These are phyloP conservation scores for Daldinia decipiens DNA, from an alignment of 495 filamentous ascomycete species.

Conservation along the genomic window DNA sequence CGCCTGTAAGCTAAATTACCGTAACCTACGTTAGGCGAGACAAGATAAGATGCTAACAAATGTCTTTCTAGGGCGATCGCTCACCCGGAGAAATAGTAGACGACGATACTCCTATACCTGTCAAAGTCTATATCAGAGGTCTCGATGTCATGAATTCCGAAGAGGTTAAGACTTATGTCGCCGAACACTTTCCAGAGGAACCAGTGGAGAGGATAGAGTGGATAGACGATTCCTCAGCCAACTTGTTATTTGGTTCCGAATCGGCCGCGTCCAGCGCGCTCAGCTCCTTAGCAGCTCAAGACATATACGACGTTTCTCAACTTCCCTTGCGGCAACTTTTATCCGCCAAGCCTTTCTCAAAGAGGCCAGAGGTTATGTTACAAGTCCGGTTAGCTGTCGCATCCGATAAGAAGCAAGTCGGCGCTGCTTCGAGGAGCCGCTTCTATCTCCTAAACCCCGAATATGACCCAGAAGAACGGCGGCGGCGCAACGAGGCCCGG, in stretches of 20 bases:
- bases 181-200: constrained; percentile 67
- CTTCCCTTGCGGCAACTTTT: constrained; percentile 61
- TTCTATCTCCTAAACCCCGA: constrained; percentile 93
- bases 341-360: constrained; percentile 68
- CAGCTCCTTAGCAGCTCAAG: constrained; percentile 63
- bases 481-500: constrained; percentile 60
- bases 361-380: constrained; percentile 74
- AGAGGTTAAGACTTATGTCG: constrained; percentile 76
- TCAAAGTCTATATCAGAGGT: constrained; percentile 84
- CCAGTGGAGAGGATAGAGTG: constrained; percentile 77
- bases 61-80: constrained; percentile 50
- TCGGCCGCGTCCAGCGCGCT: constrained; percentile 74
- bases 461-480: constrained; percentile 81
- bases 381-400: constrained; percentile 76
- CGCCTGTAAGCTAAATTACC: constrained; percentile 30
- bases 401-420: constrained; percentile 80
- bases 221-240: constrained; percentile 94
- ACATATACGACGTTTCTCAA: constrained; percentile 58
- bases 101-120: constrained; percentile 53
- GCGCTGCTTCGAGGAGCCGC: constrained; percentile 80
- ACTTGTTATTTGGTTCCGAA: constrained; percentile 79
- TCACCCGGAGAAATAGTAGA: constrained; percentile 47
- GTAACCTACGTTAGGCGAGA: constrained; percentile 2
- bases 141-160: constrained; percentile 82
- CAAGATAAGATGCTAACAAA: constrained; percentile 26